A percentile compares a stretch with the other conserved stretches of the same genome.
phyloP scores from a whole-genome alignment of 2,329 filamentous ascomycete genomes.

The Elsinoe ampelina region DNA sequence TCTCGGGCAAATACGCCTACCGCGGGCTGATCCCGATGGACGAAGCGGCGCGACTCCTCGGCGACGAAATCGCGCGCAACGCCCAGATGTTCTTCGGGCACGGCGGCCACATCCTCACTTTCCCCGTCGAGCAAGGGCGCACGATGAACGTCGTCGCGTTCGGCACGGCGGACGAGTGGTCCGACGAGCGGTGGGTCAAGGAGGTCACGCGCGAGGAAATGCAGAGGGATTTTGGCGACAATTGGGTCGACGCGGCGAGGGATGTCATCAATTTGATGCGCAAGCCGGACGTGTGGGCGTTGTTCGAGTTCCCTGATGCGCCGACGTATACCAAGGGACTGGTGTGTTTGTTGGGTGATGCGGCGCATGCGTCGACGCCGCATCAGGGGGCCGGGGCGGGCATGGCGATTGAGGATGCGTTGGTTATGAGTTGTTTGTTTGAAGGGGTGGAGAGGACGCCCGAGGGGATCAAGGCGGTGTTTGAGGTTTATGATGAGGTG shows the following conservation, averaged over 20 bases:
- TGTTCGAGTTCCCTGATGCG: slow-evolving; percentile 40
- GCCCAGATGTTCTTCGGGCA: slow-evolving; percentile 37
- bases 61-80: slow-evolving; percentile 21
- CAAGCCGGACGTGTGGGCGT: slow-evolving; percentile 39
- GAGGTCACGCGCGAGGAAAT: slow-evolving; percentile 35
- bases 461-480: slow-evolving; percentile 26
- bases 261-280: slow-evolving; percentile 38
- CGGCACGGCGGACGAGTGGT: slow-evolving; percentile 34
- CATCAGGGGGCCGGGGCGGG: slow-evolving; percentile 49
- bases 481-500: slow-evolving; percentile 31
- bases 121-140: slow-evolving; percentile 49
- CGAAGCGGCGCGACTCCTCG: slow-evolving; percentile 21
- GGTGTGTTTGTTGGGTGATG: slow-evolving; percentile 44
- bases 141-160: slow-evolving; percentile 50
- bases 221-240: slow-evolving; percentile 28
- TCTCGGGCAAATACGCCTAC: slow-evolving; percentile 53
- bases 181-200: slow-evolving; percentile 32
- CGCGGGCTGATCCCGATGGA: slow-evolving; percentile 53
- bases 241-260: slow-evolving; percentile 35
- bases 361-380: slow-evolving; percentile 47
- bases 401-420: slow-evolving; percentile 47
- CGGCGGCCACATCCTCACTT: slow-evolving; percentile 50
- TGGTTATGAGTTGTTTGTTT: slow-evolving; percentile 35
- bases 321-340: slow-evolving; percentile 29
- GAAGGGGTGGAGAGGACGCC: slow-evolving; percentile 17